Conservation (phyloP, 2,329 filamentous ascomycete genomes). For the Calonectria montana region DNA sequence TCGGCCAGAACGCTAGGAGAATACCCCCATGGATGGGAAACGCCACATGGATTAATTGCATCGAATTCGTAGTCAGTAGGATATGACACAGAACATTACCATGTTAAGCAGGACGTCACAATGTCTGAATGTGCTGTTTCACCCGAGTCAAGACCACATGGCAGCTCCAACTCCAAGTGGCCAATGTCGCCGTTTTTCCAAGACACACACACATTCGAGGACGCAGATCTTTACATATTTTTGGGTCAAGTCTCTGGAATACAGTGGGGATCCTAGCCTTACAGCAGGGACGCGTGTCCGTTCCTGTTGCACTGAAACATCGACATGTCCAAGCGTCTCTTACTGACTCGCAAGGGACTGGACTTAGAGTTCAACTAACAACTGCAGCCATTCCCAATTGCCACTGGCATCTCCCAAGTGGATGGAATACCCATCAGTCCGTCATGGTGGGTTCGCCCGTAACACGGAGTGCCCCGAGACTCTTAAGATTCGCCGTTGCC, state of each 20-base stretch:
- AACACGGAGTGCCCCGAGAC: background rate
- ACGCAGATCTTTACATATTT: background rate
- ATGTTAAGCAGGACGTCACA: background rate
- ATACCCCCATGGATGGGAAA: background rate
- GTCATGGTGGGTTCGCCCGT: background rate
- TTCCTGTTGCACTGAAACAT: background rate
- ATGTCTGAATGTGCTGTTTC: background rate
- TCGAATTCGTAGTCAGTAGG: background rate
- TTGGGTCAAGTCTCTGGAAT: background rate
- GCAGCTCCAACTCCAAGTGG: background rate
- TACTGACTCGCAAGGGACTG: background rate
- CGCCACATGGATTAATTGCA: background rate
- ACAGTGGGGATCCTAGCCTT: background rate
- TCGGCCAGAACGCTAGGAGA: background rate
- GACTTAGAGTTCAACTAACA: background rate
- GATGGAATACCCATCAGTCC: background rate
- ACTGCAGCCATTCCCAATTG: background rate
- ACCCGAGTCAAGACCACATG: background rate
- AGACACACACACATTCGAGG: too few species aligned
- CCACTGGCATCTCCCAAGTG: background rate
- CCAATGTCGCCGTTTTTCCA: background rate
- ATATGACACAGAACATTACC: background rate
- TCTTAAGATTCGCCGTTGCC: slow-evolving; percentile 1
- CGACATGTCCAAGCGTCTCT: background rate
- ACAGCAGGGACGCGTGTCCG: background rate